Conservation (phyloP, 108 stramenopile species). For the Cylindrotheca closterium region DNA sequence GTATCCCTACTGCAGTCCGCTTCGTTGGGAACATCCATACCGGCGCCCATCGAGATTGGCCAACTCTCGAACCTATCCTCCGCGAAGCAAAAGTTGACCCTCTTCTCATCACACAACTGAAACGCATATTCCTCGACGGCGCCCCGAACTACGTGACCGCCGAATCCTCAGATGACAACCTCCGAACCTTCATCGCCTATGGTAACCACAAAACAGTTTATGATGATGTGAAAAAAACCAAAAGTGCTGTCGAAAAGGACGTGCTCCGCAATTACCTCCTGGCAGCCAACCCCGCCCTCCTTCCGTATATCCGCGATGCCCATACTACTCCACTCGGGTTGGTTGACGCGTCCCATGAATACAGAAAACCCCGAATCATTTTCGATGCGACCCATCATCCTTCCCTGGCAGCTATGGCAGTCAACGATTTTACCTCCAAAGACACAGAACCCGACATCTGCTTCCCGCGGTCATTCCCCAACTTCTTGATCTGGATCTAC, state of each 20-base stretch:
- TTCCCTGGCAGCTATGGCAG: neutral
- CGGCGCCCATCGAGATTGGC: neutral
- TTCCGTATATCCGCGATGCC: slow-evolving; percentile 3
- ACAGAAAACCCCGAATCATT: slow-evolving; percentile 2
- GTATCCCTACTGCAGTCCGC: neutral
- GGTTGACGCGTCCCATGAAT: neutral
- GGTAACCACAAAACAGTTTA: slow-evolving; percentile 17
- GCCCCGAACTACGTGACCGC: neutral
- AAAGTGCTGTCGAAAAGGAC: slow-evolving; percentile 9
- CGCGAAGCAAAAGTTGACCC: neutral
- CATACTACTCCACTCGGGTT: slow-evolving; percentile 10
- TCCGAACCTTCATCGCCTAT: slow-evolving; percentile 7
- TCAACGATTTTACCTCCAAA: slow-evolving; percentile 24
- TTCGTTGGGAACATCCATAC: slow-evolving; percentile 9
- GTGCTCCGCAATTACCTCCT: neutral
- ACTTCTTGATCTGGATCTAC: slow-evolving; percentile 2
- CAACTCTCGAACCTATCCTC: neutral
- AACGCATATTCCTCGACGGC: slow-evolving; percentile 5
- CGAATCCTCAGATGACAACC: slow-evolving; percentile 9
- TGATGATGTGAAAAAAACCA: neutral
- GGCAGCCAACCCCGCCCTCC: neutral
- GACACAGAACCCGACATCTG: slow-evolving; percentile 1
- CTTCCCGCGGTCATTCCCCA: slow-evolving; percentile 2
- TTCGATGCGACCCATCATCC: slow-evolving; percentile 1
- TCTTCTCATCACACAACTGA: neutral